phyloP scores from a whole-genome alignment of 257 asterid species.

The Ligustrum vulgare region DNA sequence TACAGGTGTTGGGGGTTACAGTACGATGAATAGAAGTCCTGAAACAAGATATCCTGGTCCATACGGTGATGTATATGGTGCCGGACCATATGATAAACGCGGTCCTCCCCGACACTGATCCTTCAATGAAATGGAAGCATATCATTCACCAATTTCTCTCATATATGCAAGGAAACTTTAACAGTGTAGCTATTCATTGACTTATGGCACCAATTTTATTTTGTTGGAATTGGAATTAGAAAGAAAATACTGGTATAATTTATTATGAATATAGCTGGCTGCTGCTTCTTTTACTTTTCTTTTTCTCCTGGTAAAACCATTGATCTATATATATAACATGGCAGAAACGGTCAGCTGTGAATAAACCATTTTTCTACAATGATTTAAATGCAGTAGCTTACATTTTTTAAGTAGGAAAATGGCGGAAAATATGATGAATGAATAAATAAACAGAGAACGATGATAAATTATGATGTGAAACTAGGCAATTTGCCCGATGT shows the following conservation, averaged over 20 bases:
- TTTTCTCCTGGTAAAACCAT: not conserved
- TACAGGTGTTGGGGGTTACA: constrained; percentile 64
- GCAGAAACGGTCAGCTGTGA: too few species aligned
- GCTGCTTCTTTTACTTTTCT: not conserved
- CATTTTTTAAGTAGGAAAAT: not conserved
- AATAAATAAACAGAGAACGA: not conserved
- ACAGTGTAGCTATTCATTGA: not conserved
- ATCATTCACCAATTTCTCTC: not conserved
- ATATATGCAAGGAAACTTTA: not conserved
- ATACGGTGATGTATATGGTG: constrained; percentile 52
- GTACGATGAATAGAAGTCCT: constrained; percentile 67
- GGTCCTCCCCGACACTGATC: constrained; percentile 56
- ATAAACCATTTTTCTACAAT: not conserved
- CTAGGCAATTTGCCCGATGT: not conserved
- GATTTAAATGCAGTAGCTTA: not conserved
- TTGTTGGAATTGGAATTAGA: not conserved
- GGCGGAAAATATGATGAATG: not conserved
- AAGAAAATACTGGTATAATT: not conserved
- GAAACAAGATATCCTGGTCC: constrained; percentile 63
- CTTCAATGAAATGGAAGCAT: constrained; percentile 1
- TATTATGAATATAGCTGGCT: not conserved
- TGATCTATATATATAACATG: too few species aligned
- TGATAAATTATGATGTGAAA: not conserved
- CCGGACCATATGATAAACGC: constrained; percentile 53
- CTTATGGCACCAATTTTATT: not conserved